Evolutionary conservation across 2,329 filamentous ascomycete genomes (phyloP).

Genomic region (Cytospora leucostoma): DNA sequence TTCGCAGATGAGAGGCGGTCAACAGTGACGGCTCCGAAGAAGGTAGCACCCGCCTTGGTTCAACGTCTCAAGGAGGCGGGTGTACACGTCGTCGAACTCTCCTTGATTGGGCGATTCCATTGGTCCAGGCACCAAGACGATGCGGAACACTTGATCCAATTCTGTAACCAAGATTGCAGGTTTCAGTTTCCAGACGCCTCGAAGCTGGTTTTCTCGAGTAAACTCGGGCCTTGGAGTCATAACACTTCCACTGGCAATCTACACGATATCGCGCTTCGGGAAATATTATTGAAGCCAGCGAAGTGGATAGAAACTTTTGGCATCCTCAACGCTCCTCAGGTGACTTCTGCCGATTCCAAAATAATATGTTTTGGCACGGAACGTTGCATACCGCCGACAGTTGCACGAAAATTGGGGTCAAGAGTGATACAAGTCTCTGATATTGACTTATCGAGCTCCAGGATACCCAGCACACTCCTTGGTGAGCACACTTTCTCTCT

Average conservation of each 20-base stretch:
- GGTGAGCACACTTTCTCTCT: background rate
- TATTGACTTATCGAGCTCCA: slow-evolving; percentile 10
- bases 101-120: slow-evolving; percentile 6
- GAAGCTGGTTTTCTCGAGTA: slow-evolving; percentile 33
- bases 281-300: slow-evolving; percentile 38
- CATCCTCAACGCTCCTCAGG: slow-evolving; percentile 29
- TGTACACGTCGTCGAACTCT: background rate
- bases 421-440: slow-evolving; percentile 29
- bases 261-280: slow-evolving; percentile 35
- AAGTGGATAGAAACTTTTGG: slow-evolving; percentile 40
- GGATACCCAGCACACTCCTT: slow-evolving; percentile 3
- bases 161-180: slow-evolving; percentile 33
- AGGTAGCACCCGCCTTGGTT: slow-evolving; percentile 1
- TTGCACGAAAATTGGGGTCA: slow-evolving; percentile 33
- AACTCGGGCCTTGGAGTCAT: slow-evolving; percentile 21
- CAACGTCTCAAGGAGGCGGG: background rate
- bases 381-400: slow-evolving; percentile 38
- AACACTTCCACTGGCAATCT: slow-evolving; percentile 31
- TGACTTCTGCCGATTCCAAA: background rate
- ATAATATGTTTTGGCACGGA: slow-evolving; percentile 40
- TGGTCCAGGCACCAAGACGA: slow-evolving; percentile 22
- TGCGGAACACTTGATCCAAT: slow-evolving; percentile 30
- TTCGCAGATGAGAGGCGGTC: slow-evolving; percentile 6
- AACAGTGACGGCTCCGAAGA: slow-evolving; percentile 5
- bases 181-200: slow-evolving; percentile 40